phyloP scores from a whole-genome alignment of 73 alveolate genomes.

The Tetrahymena thermophila region DNA sequence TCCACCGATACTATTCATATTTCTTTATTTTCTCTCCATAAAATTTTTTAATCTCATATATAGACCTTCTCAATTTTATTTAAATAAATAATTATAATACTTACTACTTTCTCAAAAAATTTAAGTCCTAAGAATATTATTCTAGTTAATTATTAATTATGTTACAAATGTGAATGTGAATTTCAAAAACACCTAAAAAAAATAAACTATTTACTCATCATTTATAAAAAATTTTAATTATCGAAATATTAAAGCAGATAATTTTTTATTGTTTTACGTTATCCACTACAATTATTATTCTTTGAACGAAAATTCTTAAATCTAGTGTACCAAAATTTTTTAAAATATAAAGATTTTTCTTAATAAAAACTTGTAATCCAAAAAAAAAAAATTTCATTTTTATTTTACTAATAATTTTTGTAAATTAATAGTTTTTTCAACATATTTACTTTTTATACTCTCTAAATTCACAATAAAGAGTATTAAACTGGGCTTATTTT shows the following conservation, averaged over 20 bases:
- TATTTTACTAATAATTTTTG: neutral
- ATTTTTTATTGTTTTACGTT: neutral
- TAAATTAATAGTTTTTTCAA: neutral
- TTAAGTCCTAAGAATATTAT: too few species aligned
- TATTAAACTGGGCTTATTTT: too few species aligned
- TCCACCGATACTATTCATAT: neutral
- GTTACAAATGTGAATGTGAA: neutral
- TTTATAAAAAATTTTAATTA: too few species aligned
- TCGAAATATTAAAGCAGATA: neutral
- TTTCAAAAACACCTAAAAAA: neutral
- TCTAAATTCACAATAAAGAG: neutral
- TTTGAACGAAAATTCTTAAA: neutral
- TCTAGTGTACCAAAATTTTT: neutral
- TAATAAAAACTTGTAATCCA: neutral
- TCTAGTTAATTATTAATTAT: neutral
- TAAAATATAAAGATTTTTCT: too few species aligned
- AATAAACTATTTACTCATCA: too few species aligned
- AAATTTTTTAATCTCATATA: neutral
- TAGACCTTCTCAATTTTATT: neutral
- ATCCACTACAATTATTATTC: too few species aligned
- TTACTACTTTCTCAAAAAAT: too few species aligned
- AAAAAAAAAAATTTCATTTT: too few species aligned
- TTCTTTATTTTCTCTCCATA: too few species aligned
- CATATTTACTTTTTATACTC: neutral
- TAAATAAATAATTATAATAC: too few species aligned